Percentiles rank a stretch among this genome's conserved stretches.
These are phyloP conservation scores for Akebia trifoliata DNA, from an alignment of 164 flowering plant genomes.

Conservation along the genomic window DNA sequence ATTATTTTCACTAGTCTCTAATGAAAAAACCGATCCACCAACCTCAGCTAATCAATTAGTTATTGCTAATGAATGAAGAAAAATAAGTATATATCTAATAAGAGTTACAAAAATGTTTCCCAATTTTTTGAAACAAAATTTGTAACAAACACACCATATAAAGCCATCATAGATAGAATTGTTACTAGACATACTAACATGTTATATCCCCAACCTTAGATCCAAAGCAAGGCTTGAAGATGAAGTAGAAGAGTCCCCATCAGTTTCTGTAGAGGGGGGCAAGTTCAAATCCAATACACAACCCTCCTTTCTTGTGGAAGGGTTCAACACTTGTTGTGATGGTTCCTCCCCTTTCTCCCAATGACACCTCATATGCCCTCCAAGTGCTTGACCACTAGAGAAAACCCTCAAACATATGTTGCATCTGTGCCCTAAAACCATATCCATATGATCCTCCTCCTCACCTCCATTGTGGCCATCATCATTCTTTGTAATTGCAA, in stretches of 20 bases:
- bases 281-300: constrained; percentile 45
- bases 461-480: constrained; percentile 9
- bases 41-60: too few species aligned
- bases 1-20: too few species aligned
- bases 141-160: too few species aligned
- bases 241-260: constrained; percentile 22
- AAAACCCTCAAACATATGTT: constrained; percentile 63
- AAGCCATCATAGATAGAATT: too few species aligned
- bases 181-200: too few species aligned
- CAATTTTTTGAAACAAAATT: too few species aligned
- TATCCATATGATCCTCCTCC: constrained; percentile 3
- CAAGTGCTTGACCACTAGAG: constrained; percentile 77
- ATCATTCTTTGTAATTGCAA: constrained; percentile 43
- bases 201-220: constrained; percentile 53
- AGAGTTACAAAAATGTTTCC: too few species aligned
- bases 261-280: constrained; percentile 39
- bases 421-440: constrained; percentile 49
- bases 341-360: constrained; percentile 57
- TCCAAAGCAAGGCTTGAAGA: constrained; percentile 35
- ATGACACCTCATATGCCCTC: constrained; percentile 87
- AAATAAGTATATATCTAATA: too few species aligned
- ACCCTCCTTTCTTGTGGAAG: not conserved
- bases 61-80: too few species aligned
- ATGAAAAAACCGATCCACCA: too few species aligned
- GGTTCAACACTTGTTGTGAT: constrained; percentile 9